A percentile compares a stretch with the other conserved stretches of the same genome.
Conservation (phyloP, 2,329 filamentous ascomycete genomes). For the Amauroascus verrucosus region DNA sequence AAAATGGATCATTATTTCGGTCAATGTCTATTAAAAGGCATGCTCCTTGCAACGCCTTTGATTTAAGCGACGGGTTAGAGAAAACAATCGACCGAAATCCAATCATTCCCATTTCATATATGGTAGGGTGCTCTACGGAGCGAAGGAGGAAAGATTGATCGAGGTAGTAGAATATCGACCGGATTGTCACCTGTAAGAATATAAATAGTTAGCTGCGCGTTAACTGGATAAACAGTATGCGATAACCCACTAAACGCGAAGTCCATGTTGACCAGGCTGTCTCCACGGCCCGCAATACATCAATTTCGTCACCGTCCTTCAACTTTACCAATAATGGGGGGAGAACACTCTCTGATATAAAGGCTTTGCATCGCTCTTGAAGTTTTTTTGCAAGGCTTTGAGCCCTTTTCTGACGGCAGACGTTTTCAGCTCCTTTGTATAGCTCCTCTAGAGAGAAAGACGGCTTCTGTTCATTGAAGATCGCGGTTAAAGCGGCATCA, state of each 20-base stretch:
- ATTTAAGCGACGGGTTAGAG: conserved; percentile 42
- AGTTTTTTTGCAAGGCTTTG: conserved; percentile 58
- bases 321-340: conserved; percentile 48
- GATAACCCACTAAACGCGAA: conserved; percentile 51
- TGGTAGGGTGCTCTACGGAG: conserved; percentile 55
- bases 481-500: conserved; percentile 57
- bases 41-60: conserved; percentile 55
- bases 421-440: conserved; percentile 82
- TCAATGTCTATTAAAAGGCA: conserved; percentile 68
- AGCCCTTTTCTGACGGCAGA: conserved; percentile 70
- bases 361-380: conserved; percentile 53
- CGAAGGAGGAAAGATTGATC: conserved; percentile 80
- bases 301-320: conserved; percentile 48
- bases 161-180: conserved; percentile 87
- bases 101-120: conserved; percentile 69
- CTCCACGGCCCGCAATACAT: conserved; percentile 52
- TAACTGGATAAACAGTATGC: background rate
- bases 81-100: conserved; percentile 61
- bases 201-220: background rate
- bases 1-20: conserved; percentile 46
- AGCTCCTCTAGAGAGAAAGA: conserved; percentile 73
- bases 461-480: conserved; percentile 58
- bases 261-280: conserved; percentile 69
- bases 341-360: conserved; percentile 50
- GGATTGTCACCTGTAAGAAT: conserved; percentile 54